Conservation (phyloP, 2,329 filamentous ascomycete species). For the Colletotrichum magnum region DNA sequence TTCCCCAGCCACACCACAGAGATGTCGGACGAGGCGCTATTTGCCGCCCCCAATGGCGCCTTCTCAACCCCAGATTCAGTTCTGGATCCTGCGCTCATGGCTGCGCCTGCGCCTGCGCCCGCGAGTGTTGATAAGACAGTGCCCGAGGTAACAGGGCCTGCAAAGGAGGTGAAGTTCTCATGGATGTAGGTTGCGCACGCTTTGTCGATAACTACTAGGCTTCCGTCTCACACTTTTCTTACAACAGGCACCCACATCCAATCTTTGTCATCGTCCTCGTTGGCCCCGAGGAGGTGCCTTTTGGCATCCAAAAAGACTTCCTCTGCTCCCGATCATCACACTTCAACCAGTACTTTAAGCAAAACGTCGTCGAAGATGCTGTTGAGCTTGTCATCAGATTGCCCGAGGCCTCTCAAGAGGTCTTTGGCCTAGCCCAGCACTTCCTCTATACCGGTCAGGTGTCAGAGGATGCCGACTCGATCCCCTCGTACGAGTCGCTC, state of each 20-base stretch:
- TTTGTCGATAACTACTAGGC: too few relatives aligned
- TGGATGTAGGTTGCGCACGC: conserved; percentile 52
- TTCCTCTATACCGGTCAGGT: conserved; percentile 68
- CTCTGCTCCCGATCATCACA: conserved; percentile 65
- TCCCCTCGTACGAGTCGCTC: conserved; percentile 68
- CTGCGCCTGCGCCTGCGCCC: not conserved
- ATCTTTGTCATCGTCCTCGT: conserved; percentile 69
- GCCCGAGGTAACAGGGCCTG: not conserved
- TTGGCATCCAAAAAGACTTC: conserved; percentile 72
- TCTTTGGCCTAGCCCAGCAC: conserved; percentile 69
- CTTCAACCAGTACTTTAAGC: conserved; percentile 62
- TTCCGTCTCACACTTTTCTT: conserved; percentile 35
- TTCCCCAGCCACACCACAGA: conserved; percentile 1
- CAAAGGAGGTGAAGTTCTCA: conserved; percentile 47
- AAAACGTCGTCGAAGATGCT: conserved; percentile 50
- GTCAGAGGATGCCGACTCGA: conserved; percentile 55
- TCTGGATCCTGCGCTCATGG: not conserved
- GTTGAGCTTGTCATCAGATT: conserved; percentile 67
- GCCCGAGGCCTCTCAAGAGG: conserved; percentile 61
- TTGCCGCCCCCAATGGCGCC: conserved; percentile 27
- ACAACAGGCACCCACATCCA: conserved; percentile 65
- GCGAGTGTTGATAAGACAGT: not conserved
- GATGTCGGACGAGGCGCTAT: conserved; percentile 26
- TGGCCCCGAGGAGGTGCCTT: conserved; percentile 66
- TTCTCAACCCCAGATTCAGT: not conserved